A percentile compares a stretch with the other conserved stretches of the same genome.
Conservation (phyloP, 805 yeast species). For the Nakazawaea wickerhamii region DNA sequence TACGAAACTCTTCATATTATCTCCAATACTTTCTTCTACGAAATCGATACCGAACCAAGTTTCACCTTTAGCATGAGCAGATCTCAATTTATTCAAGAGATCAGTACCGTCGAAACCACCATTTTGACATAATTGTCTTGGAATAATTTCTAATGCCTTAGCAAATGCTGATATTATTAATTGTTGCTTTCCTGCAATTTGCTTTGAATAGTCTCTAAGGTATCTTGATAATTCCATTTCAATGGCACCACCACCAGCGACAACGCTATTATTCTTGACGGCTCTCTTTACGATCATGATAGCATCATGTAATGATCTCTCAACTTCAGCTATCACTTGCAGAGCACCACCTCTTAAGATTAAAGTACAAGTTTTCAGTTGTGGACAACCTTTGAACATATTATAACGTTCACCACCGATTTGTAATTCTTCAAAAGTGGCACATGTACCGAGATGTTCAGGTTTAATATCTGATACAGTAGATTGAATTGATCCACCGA, state of each 20-base stretch:
- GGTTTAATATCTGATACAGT: conserved; percentile 65
- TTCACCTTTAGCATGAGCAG: conserved; percentile 92
- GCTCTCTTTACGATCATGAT: conserved; percentile 98
- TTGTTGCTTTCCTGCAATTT: conserved; percentile 95
- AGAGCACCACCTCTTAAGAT: conserved; percentile 97
- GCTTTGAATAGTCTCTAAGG: conserved; percentile 78
- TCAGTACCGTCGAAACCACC: conserved; percentile 99
- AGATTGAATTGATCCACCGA: conserved; percentile 86
- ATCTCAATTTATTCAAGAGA: conserved; percentile 80
- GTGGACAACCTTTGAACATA: conserved; percentile 86
- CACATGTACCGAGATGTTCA: conserved; percentile 81
- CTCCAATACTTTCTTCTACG: conserved; percentile 72
- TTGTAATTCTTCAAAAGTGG: conserved; percentile 83
- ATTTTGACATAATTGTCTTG: conserved; percentile 95
- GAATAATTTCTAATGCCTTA: conserved; percentile 89
- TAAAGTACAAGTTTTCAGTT: conserved; percentile 89
- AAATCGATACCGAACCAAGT: conserved; percentile 91
- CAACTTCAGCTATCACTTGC: conserved; percentile 98
- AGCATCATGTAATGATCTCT: conserved; percentile 95
- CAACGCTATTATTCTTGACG: conserved; percentile 76
- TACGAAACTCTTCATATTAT: conserved; percentile 79
- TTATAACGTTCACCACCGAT: conserved; percentile 95
- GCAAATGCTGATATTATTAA: conserved; percentile 89
- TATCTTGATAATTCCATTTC: conserved; percentile 94
- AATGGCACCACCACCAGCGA: conserved; percentile 99